These are phyloP conservation scores for Alternaria sp. DNA, from an alignment of 2,329 filamentous ascomycete genomes.

Conservation along the genomic window DNA sequence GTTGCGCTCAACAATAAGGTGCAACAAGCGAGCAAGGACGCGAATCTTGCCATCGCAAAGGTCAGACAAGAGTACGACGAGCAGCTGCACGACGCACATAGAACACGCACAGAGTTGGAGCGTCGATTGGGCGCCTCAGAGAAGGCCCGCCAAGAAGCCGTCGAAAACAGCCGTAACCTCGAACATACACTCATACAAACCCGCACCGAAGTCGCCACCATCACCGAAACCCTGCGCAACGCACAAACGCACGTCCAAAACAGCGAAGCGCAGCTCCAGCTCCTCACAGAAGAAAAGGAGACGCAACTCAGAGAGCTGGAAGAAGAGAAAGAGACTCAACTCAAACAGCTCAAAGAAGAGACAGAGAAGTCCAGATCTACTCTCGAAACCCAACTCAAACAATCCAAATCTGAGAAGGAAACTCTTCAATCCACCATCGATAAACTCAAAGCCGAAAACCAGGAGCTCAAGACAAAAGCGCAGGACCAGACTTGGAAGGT, in stretches of 20 bases:
- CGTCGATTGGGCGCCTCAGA: conserved; percentile 33
- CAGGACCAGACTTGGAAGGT: conserved; percentile 52
- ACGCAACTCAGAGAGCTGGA: not conserved
- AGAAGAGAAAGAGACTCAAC: not conserved
- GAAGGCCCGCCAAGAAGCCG: conserved; percentile 32
- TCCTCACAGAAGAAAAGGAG: conserved; percentile 43
- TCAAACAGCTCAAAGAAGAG: conserved; percentile 1
- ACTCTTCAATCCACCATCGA: conserved; percentile 23
- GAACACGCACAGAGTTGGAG: conserved; percentile 34
- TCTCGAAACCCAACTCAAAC: not conserved
- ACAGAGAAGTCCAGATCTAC: conserved; percentile 14
- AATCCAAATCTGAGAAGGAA: conserved; percentile 8
- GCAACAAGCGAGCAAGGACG: conserved; percentile 41
- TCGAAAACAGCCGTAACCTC: conserved; percentile 33
- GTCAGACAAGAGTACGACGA: conserved; percentile 45
- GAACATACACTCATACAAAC: conserved; percentile 35
- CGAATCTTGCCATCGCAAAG: conserved; percentile 29
- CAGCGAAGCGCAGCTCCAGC: conserved; percentile 45
- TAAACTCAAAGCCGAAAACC: conserved; percentile 20
- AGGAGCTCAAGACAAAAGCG: conserved; percentile 49
- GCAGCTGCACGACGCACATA: conserved; percentile 35
- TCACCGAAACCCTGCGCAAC: conserved; percentile 30
- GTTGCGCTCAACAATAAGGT: conserved; percentile 45
- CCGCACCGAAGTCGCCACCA: conserved; percentile 31
- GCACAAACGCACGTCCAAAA: conserved; percentile 32